A percentile compares a stretch with the other conserved stretches of the same genome.
These are phyloP conservation scores for Cladophialophora carrionii DNA, from an alignment of 2,329 filamentous ascomycete genomes.

Conservation along the genomic window DNA sequence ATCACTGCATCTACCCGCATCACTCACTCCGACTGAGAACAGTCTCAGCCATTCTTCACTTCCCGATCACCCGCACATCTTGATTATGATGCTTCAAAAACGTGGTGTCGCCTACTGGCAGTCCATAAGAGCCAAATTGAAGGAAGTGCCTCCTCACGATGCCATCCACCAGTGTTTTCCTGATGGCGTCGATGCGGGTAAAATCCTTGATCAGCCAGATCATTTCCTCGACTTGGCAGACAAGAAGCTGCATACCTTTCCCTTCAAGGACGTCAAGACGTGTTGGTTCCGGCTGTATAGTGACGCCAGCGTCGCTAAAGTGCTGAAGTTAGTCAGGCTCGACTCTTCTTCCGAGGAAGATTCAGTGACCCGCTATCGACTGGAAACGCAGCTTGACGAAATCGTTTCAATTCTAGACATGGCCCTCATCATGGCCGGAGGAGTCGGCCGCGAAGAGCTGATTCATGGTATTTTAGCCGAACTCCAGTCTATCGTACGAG, in stretches of 20 bases:
- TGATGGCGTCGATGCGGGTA: constrained; percentile 18
- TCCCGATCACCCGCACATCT: neutral
- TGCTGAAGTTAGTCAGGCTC: constrained; percentile 42
- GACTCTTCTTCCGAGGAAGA: neutral
- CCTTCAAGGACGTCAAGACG: constrained; percentile 59
- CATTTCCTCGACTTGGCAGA: constrained; percentile 55
- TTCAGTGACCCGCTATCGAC: neutral
- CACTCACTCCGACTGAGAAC: neutral
- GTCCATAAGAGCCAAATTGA: constrained; percentile 15
- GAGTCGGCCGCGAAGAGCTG: constrained; percentile 57
- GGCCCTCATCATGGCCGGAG: constrained; percentile 74
- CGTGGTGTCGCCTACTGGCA: constrained; percentile 15
- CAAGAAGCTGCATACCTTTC: constrained; percentile 58
- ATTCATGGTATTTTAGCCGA: constrained; percentile 41
- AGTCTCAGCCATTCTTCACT: neutral
- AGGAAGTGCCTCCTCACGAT: constrained; percentile 19
- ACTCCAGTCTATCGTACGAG: constrained; percentile 4
- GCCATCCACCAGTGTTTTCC: constrained; percentile 28
- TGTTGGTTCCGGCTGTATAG: constrained; percentile 63
- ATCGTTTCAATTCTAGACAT: constrained; percentile 72
- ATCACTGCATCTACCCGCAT: neutral
- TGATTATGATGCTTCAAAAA: neutral
- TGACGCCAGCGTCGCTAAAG: constrained; percentile 59
- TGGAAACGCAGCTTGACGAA: constrained; percentile 50
- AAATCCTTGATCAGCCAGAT: constrained; percentile 44